Conservation (phyloP, 176 grass and related monocot species). For the Musa beccarii region DNA sequence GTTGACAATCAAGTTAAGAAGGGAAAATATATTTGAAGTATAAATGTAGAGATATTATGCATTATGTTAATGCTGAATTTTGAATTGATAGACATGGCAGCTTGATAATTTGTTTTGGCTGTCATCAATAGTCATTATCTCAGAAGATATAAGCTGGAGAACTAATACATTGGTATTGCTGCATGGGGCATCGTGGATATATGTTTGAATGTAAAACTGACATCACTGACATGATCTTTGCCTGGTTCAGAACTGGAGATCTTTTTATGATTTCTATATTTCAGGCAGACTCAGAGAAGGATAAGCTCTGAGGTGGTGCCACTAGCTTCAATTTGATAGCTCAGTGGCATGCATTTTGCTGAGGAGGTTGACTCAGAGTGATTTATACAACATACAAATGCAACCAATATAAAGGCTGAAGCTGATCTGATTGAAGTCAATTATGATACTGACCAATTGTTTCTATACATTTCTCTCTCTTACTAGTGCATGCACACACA, state of each 20-base stretch:
- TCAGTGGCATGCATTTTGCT: neutral
- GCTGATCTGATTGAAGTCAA: neutral
- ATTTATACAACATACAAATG: constrained; percentile 15
- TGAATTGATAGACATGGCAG: neutral
- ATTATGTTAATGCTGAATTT: neutral
- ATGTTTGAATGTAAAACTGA: neutral
- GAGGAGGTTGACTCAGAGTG: neutral
- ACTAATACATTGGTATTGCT: neutral
- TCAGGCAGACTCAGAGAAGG: neutral
- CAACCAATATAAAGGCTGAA: neutral
- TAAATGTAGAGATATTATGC: neutral
- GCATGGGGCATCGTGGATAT: neutral
- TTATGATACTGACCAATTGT: constrained; percentile 3
- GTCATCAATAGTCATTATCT: neutral
- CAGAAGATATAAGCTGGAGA: neutral
- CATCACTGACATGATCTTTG: neutral
- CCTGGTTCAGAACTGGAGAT: neutral
- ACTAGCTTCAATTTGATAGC: neutral
- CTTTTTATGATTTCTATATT: neutral
- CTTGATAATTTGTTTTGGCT: neutral
- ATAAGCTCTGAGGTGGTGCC: neutral
- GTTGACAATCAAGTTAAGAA: constrained; percentile 27
- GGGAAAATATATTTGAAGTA: constrained; percentile 32
- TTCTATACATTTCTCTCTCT: neutral
- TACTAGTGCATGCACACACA: neutral